These are phyloP conservation scores for Aureobasidium mangrovei DNA, from an alignment of 2,329 filamentous ascomycete genomes.

Conservation along the genomic window DNA sequence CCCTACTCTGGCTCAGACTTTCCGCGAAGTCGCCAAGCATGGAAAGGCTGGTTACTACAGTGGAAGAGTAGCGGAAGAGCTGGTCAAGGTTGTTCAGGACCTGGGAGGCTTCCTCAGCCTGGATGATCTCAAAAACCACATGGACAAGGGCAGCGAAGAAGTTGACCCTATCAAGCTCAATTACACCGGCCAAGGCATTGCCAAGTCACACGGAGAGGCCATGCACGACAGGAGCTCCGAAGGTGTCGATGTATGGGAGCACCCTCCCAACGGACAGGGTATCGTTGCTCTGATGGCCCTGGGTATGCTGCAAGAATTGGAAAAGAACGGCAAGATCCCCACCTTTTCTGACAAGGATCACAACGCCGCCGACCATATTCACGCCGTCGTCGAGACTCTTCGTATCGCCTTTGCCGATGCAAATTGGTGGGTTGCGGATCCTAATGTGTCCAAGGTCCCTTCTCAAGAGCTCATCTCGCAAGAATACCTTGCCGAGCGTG, in stretches of 20 bases:
- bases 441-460: constrained; percentile 62
- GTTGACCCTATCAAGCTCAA: constrained; percentile 76
- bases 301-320: constrained; percentile 81
- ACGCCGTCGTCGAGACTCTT: constrained; percentile 79
- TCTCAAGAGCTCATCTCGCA: constrained; percentile 58
- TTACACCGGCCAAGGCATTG: constrained; percentile 59
- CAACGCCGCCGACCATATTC: constrained; percentile 66
- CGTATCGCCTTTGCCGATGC: constrained; percentile 86
- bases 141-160: constrained; percentile 64
- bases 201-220: constrained; percentile 36
- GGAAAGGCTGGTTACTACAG: constrained; percentile 89
- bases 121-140: constrained; percentile 72
- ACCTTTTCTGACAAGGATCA: constrained; percentile 63
- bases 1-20: constrained; percentile 70
- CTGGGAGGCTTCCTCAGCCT: constrained; percentile 70
- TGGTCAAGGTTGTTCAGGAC: constrained; percentile 68
- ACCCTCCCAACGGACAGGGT: constrained; percentile 92
- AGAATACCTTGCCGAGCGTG: constrained; percentile 65
- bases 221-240: constrained; percentile 36
- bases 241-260: constrained; percentile 84
- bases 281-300: constrained; percentile 92
- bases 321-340: constrained; percentile 65
- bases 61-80: constrained; percentile 69
- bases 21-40: constrained; percentile 65
- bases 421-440: constrained; percentile 83